Evolutionary conservation across 192 early-diverging fungal genomes (phyloP).

Genomic region (Helicostylum pulchrum): DNA sequence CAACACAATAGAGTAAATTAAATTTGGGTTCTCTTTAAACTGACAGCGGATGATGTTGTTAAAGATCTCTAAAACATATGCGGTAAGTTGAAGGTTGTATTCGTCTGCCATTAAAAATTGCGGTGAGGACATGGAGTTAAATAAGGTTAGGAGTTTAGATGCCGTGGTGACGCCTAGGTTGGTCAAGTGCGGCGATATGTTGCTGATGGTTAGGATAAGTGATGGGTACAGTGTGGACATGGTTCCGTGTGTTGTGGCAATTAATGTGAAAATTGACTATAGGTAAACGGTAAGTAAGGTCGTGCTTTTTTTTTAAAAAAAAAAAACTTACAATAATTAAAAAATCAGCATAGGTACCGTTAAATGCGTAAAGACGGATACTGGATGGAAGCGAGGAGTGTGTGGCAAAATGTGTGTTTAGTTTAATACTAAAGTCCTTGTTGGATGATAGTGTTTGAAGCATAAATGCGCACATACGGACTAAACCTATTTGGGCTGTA

Average conservation of each 20-base stretch:
- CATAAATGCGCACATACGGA: constrained; percentile 70
- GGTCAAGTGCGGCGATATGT: constrained; percentile 80
- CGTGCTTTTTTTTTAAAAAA: too few species aligned
- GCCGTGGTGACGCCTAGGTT: constrained; percentile 67
- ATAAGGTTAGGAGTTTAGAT: constrained; percentile 71
- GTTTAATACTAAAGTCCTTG: constrained; percentile 56
- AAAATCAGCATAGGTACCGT: constrained; percentile 76
- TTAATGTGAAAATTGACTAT: constrained; percentile 71
- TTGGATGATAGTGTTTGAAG: constrained; percentile 73
- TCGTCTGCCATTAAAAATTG: constrained; percentile 79
- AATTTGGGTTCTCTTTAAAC: constrained; percentile 68
- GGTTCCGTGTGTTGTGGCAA: constrained; percentile 68
- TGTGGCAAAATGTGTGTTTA: constrained; percentile 63
- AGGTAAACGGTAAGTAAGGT: background rate
- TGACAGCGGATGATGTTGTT: constrained; percentile 88
- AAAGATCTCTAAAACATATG: constrained; percentile 76
- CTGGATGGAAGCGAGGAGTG: constrained; percentile 55
- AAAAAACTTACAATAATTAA: constrained; percentile 63
- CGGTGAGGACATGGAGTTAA: constrained; percentile 72
- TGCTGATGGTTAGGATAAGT: constrained; percentile 73
- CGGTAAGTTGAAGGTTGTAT: constrained; percentile 68
- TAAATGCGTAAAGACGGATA: constrained; percentile 58
- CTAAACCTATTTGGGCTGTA: constrained; percentile 66
- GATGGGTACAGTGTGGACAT: constrained; percentile 72
- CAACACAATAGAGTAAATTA: constrained; percentile 80